These are phyloP conservation scores for Emericellopsis cladophorae DNA, from an alignment of 2,329 filamentous ascomycete genomes.

Conservation along the genomic window DNA sequence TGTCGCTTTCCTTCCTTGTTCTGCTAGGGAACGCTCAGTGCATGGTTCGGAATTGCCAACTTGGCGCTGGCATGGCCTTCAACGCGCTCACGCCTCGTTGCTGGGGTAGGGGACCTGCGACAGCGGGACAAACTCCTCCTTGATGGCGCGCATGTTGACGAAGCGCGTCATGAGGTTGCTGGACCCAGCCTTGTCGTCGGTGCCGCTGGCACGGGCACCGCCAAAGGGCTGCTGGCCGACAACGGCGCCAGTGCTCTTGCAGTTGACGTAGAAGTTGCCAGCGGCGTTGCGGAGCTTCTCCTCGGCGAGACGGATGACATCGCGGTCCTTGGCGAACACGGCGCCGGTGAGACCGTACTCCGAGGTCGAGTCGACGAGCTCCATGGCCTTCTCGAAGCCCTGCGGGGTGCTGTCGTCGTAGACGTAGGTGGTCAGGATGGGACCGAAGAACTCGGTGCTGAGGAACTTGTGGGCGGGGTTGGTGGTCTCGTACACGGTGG, in stretches of 20 bases:
- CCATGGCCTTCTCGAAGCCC: conserved; percentile 46
- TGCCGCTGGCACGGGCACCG: conserved; percentile 54
- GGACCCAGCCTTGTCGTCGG: conserved; percentile 63
- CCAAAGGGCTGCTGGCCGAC: conserved; percentile 65
- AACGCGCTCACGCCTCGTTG: conserved; percentile 42
- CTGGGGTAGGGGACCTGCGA: conserved; percentile 56
- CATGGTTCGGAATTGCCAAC: too few relatives aligned
- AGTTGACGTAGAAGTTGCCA: conserved; percentile 80
- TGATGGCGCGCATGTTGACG: conserved; percentile 54
- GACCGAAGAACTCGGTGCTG: conserved; percentile 71
- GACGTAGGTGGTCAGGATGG: conserved; percentile 60
- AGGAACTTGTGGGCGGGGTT: conserved; percentile 66
- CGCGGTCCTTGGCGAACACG: conserved; percentile 59
- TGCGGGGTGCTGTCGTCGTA: conserved; percentile 55
- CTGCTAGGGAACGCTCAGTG: too few relatives aligned
- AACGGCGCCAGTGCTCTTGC: conserved; percentile 65
- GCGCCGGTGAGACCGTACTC: conserved; percentile 71
- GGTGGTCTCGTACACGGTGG: conserved; percentile 66
- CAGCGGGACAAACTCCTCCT: conserved; percentile 62
- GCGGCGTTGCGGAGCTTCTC: conserved; percentile 59
- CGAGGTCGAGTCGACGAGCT: conserved; percentile 56
- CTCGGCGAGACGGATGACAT: conserved; percentile 54
- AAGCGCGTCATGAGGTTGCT: conserved; percentile 51
- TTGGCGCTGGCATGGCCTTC: neutral
- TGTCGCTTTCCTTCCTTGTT: too few relatives aligned